Conservation (phyloP, 1,284 basidiomycete species). For the Austroboletus novae-zelandiae region DNA sequence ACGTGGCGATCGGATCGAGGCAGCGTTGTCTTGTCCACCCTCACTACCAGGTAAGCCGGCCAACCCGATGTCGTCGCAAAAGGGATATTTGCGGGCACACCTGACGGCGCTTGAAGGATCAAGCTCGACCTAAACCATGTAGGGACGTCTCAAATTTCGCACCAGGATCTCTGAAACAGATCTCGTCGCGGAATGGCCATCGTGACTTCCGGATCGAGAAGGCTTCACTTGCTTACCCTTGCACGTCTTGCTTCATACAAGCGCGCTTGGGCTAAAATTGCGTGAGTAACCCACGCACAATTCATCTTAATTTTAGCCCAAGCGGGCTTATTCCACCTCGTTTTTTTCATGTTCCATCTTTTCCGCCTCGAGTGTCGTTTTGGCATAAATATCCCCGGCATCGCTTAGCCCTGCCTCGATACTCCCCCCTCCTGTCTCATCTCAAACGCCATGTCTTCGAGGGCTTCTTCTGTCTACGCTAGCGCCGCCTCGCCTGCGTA, state of each 20-base stretch:
- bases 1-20: conserved; percentile 1
- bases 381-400: conserved; percentile 28
- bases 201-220: conserved; percentile 29
- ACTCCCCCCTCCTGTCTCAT: neutral
- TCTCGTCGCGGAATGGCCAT: conserved; percentile 11
- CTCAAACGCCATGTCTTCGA: conserved; percentile 23
- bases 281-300: conserved; percentile 30
- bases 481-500: conserved; percentile 26
- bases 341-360: conserved; percentile 11
- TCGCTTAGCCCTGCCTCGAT: conserved; percentile 2
- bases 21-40: neutral
- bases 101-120: neutral
- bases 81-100: too few relatives aligned
- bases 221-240: conserved; percentile 6
- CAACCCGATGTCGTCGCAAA: neutral
- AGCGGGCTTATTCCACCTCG: conserved; percentile 15
- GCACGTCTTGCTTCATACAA: conserved; percentile 17
- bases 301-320: conserved; percentile 27
- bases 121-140: conserved; percentile 8
- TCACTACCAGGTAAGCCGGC: neutral
- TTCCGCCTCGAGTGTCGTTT: neutral
- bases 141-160: conserved; percentile 11
- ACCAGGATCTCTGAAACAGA: conserved; percentile 20
- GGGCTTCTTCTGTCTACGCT: conserved; percentile 28
- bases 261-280: conserved; percentile 25